Evolutionary conservation across 2,329 filamentous ascomycete species (phyloP), one percentile per base, ranked within the genome.

Genomic region (Pyrenochaeta sp.): DNA sequence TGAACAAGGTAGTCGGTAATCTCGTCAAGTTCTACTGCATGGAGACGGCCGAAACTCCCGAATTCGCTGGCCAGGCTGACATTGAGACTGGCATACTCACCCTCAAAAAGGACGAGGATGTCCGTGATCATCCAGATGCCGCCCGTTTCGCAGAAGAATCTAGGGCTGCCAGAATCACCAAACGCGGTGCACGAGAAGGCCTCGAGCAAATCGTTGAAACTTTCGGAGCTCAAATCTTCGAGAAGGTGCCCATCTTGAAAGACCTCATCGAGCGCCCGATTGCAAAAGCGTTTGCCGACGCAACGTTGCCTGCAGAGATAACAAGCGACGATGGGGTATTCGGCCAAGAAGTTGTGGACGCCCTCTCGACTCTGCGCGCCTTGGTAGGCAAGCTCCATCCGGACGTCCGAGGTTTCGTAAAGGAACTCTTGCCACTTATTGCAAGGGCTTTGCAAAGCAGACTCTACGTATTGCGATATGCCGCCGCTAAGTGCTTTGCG

Each of bases 11-110:
- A 10, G 92, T 97, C 19, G 86, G 89, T 32, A 99, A 99, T 65
- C 74, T 99, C 38, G 90, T 96, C 74, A 97, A 96, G 66, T 99
- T 96, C 72, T 96, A 91, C 53, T 99, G 94, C 65, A 90, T 96
- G 63, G 94, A 99, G 68, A 96, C 95, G 1, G 93, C 94, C 0
- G 95, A 99, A 71, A 99, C 95, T 0, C 94, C 94, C 0, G 94
- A 97, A 63, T 97, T 97, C 68, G 84, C 87, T 4, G 86, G 89
- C 19, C 94, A 97, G 62, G 88, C 88, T 2, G 71, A 78, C 29
- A 87, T 95, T 63, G 88, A 87, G 31, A 85, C 86, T 53, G 87
- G 87, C 10, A 94, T 99, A 42, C 75, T 99, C 11, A 97, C 94
- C 0, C 85, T 99, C 71, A 90, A 93, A 59, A 99, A 99, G 73